phyloP scores from a whole-genome alignment of 371 early-diverging fungal genomes.

The Rhizopus arrhizus region DNA sequence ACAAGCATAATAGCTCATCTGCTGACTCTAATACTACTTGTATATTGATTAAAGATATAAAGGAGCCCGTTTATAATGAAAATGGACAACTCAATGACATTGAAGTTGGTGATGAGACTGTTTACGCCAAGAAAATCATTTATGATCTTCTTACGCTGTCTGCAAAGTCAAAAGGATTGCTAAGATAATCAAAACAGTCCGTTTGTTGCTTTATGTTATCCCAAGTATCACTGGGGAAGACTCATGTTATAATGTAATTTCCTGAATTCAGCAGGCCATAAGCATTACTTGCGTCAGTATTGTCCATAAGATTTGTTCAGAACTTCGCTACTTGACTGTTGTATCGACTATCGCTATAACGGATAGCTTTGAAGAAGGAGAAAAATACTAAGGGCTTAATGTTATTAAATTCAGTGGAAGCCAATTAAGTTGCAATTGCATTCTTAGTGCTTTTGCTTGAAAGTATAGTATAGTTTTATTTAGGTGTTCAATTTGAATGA shows the following conservation, averaged over 20 bases:
- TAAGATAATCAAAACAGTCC: conserved; percentile 92
- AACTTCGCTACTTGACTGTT: conserved; percentile 87
- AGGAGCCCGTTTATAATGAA: conserved; percentile 81
- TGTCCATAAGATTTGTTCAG: conserved; percentile 89
- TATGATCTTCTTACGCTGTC: conserved; percentile 92
- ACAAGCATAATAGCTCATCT: conserved; percentile 60
- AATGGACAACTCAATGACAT: conserved; percentile 87
- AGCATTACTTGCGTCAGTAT: conserved; percentile 89
- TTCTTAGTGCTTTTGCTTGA: neutral
- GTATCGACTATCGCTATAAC: conserved; percentile 95
- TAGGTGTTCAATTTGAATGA: conserved; percentile 80
- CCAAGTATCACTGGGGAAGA: conserved; percentile 88
- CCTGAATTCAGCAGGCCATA: conserved; percentile 90
- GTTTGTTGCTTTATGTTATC: conserved; percentile 89
- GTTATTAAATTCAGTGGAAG: conserved; percentile 86
- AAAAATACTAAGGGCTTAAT: conserved; percentile 83
- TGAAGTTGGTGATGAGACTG: conserved; percentile 82
- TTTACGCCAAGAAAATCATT: conserved; percentile 84
- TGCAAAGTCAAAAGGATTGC: conserved; percentile 76
- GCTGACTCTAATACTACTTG: conserved; percentile 98
- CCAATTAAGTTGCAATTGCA: conserved; percentile 58
- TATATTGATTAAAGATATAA: conserved; percentile 91
- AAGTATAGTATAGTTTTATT: conserved; percentile 60
- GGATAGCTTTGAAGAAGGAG: conserved; percentile 73
- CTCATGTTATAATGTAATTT: conserved; percentile 94